Evolutionary conservation across 305 asterid genomes (phyloP), one percentile per base, ranked within the genome.

Genomic region (Andrographis paniculata): DNA sequence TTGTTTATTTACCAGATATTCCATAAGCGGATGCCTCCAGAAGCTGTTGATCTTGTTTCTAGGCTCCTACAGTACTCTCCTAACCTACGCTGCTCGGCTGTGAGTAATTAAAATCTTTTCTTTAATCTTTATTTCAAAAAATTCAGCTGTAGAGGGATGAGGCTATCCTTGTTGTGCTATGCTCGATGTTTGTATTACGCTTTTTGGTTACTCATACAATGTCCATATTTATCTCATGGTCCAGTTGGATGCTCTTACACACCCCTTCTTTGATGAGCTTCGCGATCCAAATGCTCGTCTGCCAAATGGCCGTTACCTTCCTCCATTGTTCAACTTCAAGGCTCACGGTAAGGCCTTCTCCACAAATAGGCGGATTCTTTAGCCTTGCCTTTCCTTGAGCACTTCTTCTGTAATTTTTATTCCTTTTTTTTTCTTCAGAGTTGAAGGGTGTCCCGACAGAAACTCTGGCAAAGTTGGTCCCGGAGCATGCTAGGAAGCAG

Each of bases 11-110:
- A 2, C 49, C 76, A 88, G 97, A 82, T 88, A 77, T 88, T 88
- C 70, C 84, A 85, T 49, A 87, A 87, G 71, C 96, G 91, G 67
- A 80, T 83, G 93, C 94, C 96, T 16, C 93, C 84, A 38, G 86
- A 80, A 70, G 93, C 86, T 49, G 92, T 77, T 61, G 92, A 81
- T 63, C 82, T 86, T 53, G 93, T 87, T 65, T 87, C 95, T 38
- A 77, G 97, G 55, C 77, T 88, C 54, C 94, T 88, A 5, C 97
- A 88, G 21, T 88, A 88, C 70, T 88, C 97, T 55, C 97, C 97
- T 53, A 72, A 79, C 70, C 73, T 88, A 52, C 94, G 95, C 30
- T 75, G 82, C 76, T 48, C 93, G 28, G 95, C 97, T 73, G 95
- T 88, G 70, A 88, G 94, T 73, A 37, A n/a, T n/a, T n/a, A n/a